phyloP scores from a whole-genome alignment of 495 filamentous ascomycete species.

The Viridothelium virens region DNA sequence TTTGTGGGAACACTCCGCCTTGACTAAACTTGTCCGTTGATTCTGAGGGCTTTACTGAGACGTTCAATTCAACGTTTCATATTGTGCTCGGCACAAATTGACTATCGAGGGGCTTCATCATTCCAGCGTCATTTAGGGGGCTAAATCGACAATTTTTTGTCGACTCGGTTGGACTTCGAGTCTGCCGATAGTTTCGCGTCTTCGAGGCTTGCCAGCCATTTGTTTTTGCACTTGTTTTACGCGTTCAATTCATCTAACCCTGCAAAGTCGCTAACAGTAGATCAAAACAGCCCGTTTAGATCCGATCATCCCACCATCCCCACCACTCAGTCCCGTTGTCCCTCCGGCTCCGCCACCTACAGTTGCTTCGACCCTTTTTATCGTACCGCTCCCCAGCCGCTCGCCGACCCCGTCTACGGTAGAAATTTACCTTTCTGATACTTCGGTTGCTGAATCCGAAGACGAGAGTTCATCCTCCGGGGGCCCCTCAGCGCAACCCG shows the following conservation, averaged over 20 bases:
- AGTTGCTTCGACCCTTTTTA: no score
- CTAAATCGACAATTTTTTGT: background rate
- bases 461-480: no score
- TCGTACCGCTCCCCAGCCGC: no score
- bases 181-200: background rate
- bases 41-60: slow-evolving; percentile 1
- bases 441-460: no score
- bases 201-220: slow-evolving; percentile 7
- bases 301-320: no score
- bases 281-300: no score
- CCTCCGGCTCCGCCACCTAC: no score
- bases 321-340: no score
- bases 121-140: background rate
- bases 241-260: background rate
- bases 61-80: background rate
- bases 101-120: background rate
- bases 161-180: background rate
- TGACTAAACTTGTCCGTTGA: slow-evolving; percentile 17
- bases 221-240: background rate
- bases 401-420: no score
- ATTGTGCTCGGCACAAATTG: background rate
- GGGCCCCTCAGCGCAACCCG: no score
- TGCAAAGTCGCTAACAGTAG: background rate
- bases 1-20: slow-evolving; percentile 41
- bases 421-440: no score